These are phyloP conservation scores for Sphaerulina populicola DNA, from an alignment of 2,329 filamentous ascomycete species.

Conservation along the genomic window DNA sequence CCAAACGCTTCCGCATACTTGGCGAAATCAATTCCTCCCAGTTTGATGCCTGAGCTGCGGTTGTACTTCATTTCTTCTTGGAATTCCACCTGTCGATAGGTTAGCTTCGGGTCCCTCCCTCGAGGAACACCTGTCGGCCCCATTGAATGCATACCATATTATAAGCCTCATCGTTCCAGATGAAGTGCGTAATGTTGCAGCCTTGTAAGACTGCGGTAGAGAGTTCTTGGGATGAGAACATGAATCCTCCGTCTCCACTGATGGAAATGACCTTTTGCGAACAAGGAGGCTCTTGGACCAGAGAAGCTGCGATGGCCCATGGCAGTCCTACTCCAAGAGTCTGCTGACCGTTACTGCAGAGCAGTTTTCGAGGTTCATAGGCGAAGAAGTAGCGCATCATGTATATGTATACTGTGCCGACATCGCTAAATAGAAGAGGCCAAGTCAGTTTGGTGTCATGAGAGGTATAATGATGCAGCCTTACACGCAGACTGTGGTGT, in stretches of 20 bases:
- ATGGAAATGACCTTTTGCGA: conserved; percentile 40
- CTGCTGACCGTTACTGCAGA: conserved; percentile 45
- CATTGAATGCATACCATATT: conserved; percentile 35
- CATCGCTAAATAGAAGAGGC: conserved; percentile 27
- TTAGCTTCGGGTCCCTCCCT: no score
- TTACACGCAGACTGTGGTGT: conserved; percentile 37
- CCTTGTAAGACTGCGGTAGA: conserved; percentile 41
- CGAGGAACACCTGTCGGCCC: not conserved
- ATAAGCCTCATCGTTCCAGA: conserved; percentile 45
- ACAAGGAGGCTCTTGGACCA: conserved; percentile 39
- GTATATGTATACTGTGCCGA: conserved; percentile 45
- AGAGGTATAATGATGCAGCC: not conserved
- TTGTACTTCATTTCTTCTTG: conserved; percentile 45
- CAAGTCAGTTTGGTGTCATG: no score
- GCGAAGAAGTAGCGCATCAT: conserved; percentile 42
- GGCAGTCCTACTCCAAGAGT: conserved; percentile 44
- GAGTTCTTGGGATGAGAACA: conserved; percentile 43
- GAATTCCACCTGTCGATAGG: conserved; percentile 34
- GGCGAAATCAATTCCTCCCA: conserved; percentile 44
- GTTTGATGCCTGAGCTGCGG: conserved; percentile 38
- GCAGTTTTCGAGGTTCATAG: conserved; percentile 39
- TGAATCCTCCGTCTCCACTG: conserved; percentile 44
- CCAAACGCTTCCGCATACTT: conserved; percentile 43
- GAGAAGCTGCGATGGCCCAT: conserved; percentile 43
- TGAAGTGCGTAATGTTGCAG: conserved; percentile 45